Conservation (phyloP, 306 rosid species). For the Cucumis sativus region DNA sequence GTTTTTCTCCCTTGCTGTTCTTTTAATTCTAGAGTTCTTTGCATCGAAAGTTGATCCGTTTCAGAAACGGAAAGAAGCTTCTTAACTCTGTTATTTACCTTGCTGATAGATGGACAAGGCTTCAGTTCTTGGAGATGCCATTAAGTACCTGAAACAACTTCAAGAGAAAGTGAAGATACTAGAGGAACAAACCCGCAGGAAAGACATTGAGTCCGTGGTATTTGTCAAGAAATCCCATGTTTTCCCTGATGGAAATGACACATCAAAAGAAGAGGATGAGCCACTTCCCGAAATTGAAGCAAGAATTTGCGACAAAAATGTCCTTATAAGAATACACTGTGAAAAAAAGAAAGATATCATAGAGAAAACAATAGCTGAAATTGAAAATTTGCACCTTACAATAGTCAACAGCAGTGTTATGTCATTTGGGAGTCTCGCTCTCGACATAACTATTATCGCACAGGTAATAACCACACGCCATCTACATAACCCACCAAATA, state of each 20-base stretch:
- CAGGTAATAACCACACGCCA: conserved; percentile 37
- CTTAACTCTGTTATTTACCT: background rate
- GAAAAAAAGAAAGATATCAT: conserved; percentile 58
- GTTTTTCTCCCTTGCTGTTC: background rate
- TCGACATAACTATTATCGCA: conserved; percentile 76
- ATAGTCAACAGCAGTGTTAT: conserved; percentile 54
- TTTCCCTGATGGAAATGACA: conserved; percentile 23
- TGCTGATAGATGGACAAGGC: conserved; percentile 81
- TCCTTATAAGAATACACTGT: conserved; percentile 78
- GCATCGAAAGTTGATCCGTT: background rate
- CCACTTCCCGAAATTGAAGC: conserved; percentile 84
- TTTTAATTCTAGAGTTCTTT: background rate
- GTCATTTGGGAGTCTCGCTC: conserved; percentile 67
- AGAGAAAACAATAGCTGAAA: conserved; percentile 44
- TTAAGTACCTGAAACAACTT: conserved; percentile 72
- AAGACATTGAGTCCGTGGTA: conserved; percentile 57
- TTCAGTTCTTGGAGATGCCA: conserved; percentile 94
- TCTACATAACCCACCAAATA: background rate
- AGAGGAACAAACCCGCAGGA: conserved; percentile 58
- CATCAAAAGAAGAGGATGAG: conserved; percentile 25
- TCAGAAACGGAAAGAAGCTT: background rate
- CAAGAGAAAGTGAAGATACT: conserved; percentile 66
- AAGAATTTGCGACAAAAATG: conserved; percentile 60
- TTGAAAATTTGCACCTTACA: conserved; percentile 58
- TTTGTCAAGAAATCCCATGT: conserved; percentile 54